Evolutionary conservation across 768 basidiomycete species (phyloP), one percentile per base, ranked within the genome.

Genomic region (Hortiboletus campestris): DNA sequence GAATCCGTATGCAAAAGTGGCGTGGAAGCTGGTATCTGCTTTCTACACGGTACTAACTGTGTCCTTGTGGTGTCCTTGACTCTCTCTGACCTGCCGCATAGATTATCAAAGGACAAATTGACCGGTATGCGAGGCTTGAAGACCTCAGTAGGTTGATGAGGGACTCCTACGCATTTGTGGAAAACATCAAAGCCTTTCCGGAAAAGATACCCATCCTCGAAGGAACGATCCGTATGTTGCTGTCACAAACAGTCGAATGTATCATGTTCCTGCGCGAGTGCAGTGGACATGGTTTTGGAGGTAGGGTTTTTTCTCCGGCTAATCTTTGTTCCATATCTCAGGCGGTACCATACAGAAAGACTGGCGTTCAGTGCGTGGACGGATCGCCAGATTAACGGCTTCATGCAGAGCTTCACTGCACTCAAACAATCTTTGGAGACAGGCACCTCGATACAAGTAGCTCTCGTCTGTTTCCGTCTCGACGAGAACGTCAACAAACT

Each of bases 191-290:
- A 28, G 58, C 46, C 4, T 63, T 74, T 17, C 63, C 67, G 7
- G 60, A 67, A 45, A 71, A 56, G 42, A 63, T 74, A 39, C 59
- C 63, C 20, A 14, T 36, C 4, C 66, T 74, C 3, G 67, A 75
- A 43, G 56, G 59, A 31, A 63, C 59, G 14, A 64, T 75, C 45
- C 51, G 55, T 4, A 53, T 53, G 2, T 58, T 75, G 19, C 46
- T 70, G 2, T 60, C 64, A 9, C 74, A 74, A 45, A 75, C 73
- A 0, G 62, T 72, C 7, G 74, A 75, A 60, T 75, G 74, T 31
- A 67, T 57, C 16, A 62, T 75, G 51, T 75, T 75, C 49, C 59
- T 75, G 46, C 73, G 65, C 8, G 74, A 75, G 50, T 75, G 69
- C 41, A 66, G 62, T 47, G 72, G 72, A 0, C 58, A 67, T 47